Conservation (phyloP, 2,329 filamentous ascomycete genomes). For the Penicillium freii region DNA sequence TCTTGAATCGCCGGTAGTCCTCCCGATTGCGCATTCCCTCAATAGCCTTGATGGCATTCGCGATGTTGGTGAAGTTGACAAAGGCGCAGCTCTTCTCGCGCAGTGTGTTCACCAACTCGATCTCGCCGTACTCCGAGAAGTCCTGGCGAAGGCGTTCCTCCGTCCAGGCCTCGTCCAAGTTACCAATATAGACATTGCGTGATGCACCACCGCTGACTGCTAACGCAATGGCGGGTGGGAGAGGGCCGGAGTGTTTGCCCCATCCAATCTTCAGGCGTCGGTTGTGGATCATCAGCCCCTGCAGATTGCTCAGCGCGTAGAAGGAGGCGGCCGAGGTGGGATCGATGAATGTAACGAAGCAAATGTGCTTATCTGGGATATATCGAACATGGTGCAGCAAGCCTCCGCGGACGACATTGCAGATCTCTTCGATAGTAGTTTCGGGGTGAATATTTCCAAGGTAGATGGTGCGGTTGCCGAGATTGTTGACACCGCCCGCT, state of each 20-base stretch:
- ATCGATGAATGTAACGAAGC: conserved; percentile 99
- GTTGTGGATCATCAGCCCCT: conserved; percentile 99
- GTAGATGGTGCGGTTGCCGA: conserved; percentile 96
- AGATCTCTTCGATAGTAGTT: conserved; percentile 98
- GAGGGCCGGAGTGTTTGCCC: conserved; percentile 97
- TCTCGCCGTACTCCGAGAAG: conserved; percentile 96
- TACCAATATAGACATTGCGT: conserved; percentile 97
- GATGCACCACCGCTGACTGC: conserved; percentile 95
- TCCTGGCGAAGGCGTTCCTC: conserved; percentile 94
- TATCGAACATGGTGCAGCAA: conserved; percentile 97
- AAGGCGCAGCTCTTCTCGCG: conserved; percentile 99
- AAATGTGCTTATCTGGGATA: conserved; percentile 99
- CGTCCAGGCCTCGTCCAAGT: conserved; percentile 94
- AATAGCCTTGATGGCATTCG: conserved; percentile 98
- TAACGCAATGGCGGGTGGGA: conserved; percentile 91
- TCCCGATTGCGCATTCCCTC: conserved; percentile 92
- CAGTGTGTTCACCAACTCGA: conserved; percentile 93
- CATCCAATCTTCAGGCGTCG: conserved; percentile 96
- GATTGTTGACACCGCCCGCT: conserved; percentile 93
- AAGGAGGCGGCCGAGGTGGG: conserved; percentile 96
- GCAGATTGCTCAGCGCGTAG: conserved; percentile 94
- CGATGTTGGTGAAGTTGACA: conserved; percentile 99
- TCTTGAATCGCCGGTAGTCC: conserved; percentile 98
- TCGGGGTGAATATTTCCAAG: conserved; percentile 98
- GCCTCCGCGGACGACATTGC: conserved; percentile 95